Conservation (phyloP, 345 rosid species). For the Cardamine chenopodiifolia region DNA sequence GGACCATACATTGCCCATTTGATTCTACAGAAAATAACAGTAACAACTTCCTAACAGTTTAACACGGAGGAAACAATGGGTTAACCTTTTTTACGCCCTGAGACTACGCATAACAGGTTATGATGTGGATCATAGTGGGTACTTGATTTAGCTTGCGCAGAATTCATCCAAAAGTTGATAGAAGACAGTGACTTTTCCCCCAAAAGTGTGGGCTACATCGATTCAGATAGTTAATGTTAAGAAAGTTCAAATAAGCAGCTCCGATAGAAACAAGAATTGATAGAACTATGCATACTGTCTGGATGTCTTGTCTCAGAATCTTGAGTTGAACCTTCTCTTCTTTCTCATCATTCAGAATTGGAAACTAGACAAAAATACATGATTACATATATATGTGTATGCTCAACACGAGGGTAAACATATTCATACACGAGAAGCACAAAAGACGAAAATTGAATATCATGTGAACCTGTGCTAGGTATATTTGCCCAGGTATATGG, state of each 20-base stretch:
- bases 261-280: slow-evolving; percentile 18
- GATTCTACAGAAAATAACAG: slow-evolving; percentile 9
- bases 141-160: slow-evolving; percentile 73
- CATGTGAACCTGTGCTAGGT: slow-evolving; percentile 77
- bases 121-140: slow-evolving; percentile 94
- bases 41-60: background rate
- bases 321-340: slow-evolving; percentile 68
- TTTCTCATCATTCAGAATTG: slow-evolving; percentile 67
- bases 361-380: slow-evolving; percentile 48
- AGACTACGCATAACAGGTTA: slow-evolving; percentile 72
- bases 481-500: slow-evolving; percentile 57
- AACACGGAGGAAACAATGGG: background rate
- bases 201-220: slow-evolving; percentile 63
- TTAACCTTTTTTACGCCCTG: slow-evolving; percentile 80
- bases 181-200: slow-evolving; percentile 65
- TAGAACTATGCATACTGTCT: slow-evolving; percentile 46
- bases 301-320: slow-evolving; percentile 65
- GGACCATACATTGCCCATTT: background rate
- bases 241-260: slow-evolving; percentile 20
- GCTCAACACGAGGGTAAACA: slow-evolving; percentile 5
- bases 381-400: background rate
- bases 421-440: slow-evolving; percentile 4
- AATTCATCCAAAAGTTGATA: slow-evolving; percentile 91
- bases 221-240: slow-evolving; percentile 30
- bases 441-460: background rate